phyloP scores from a whole-genome alignment of 2,329 filamentous ascomycete species.

The Ascochyta rabiei region DNA sequence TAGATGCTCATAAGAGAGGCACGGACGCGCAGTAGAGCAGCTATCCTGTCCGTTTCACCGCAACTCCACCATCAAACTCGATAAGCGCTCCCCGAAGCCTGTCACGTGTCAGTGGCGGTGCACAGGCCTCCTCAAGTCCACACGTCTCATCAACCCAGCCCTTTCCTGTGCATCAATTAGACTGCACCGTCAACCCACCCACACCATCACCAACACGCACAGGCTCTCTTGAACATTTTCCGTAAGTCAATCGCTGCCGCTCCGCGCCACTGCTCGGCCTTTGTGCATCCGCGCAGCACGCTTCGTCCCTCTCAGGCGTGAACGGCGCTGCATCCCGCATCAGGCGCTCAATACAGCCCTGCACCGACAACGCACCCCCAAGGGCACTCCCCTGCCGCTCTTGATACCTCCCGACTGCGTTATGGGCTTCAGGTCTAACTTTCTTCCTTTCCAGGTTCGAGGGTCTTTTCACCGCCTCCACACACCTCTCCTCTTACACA shows the following conservation, averaged over 20 bases:
- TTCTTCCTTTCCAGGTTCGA: slow-evolving; percentile 39
- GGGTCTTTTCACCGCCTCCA: slow-evolving; percentile 43
- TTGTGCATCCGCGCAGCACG: slow-evolving; percentile 21
- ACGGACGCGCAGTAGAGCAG: slow-evolving; percentile 4
- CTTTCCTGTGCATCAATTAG: slow-evolving; percentile 49
- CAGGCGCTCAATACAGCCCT: slow-evolving; percentile 34
- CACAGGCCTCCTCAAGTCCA: slow-evolving; percentile 31
- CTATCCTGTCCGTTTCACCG: slow-evolving; percentile 17
- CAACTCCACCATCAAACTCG: slow-evolving; percentile 24
- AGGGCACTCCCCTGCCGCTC: slow-evolving; percentile 12
- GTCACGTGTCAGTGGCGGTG: slow-evolving; percentile 42
- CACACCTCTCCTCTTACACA: slow-evolving; percentile 27
- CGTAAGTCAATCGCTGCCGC: slow-evolving; percentile 41
- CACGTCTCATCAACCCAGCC: slow-evolving; percentile 47
- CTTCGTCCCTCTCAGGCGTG: slow-evolving; percentile 28
- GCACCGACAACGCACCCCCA: slow-evolving; percentile 12
- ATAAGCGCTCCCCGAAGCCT: slow-evolving; percentile 31
- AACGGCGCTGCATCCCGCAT: slow-evolving; percentile 34
- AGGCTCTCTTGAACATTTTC: slow-evolving; percentile 43
- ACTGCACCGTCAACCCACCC: slow-evolving; percentile 44
- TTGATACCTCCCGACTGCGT: slow-evolving; percentile 17
- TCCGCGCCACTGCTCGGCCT: slow-evolving; percentile 20
- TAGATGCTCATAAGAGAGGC: slow-evolving; percentile 23
- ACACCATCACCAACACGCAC: slow-evolving; percentile 44
- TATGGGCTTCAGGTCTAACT: slow-evolving; percentile 22